Percentiles rank a stretch among this genome's conserved stretches.
These are phyloP conservation scores for Bjerkandera adusta DNA, from an alignment of 1,284 basidiomycete species.

Conservation along the genomic window DNA sequence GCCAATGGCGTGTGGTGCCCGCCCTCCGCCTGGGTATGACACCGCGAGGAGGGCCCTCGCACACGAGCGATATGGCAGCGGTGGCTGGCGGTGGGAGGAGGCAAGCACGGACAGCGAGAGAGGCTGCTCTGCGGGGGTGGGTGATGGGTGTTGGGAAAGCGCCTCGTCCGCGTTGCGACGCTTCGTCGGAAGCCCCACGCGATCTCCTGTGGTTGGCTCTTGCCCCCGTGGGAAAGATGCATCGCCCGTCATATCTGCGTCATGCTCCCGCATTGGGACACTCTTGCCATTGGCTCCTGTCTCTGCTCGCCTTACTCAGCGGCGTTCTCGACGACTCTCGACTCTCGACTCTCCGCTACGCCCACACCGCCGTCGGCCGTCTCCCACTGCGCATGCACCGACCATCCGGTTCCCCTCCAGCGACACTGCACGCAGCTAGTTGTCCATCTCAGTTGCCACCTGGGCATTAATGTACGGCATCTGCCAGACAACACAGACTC, in stretches of 20 bases:
- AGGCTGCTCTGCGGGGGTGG: not conserved
- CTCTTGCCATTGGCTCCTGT: slow-evolving; percentile 3
- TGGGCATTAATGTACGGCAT: too few relatives aligned
- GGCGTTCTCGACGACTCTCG: too few relatives aligned
- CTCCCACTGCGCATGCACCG: too few relatives aligned
- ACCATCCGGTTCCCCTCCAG: too few relatives aligned
- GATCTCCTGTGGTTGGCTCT: slow-evolving; percentile 3
- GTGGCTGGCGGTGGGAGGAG: not conserved
- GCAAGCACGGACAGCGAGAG: not conserved
- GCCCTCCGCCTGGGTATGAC: too few relatives aligned
- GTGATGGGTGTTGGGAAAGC: slow-evolving; percentile 8
- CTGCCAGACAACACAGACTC: too few relatives aligned
- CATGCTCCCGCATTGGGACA: not conserved
- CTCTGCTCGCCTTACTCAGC: slow-evolving; percentile 4
- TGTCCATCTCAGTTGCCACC: too few relatives aligned
- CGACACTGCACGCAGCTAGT: too few relatives aligned
- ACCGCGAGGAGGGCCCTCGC: too few relatives aligned
- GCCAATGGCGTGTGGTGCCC: slow-evolving; percentile 3
- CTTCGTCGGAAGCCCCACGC: slow-evolving; percentile 1
- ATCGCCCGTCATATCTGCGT: too few relatives aligned
- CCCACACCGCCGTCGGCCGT: too few relatives aligned
- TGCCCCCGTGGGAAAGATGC: slow-evolving; percentile 4
- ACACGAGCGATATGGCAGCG: not conserved
- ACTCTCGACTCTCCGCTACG: too few relatives aligned
- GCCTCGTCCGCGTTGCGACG: not conserved